Conservation (phyloP, 1,284 basidiomycete species). For the Microbotryum scabiosae region DNA sequence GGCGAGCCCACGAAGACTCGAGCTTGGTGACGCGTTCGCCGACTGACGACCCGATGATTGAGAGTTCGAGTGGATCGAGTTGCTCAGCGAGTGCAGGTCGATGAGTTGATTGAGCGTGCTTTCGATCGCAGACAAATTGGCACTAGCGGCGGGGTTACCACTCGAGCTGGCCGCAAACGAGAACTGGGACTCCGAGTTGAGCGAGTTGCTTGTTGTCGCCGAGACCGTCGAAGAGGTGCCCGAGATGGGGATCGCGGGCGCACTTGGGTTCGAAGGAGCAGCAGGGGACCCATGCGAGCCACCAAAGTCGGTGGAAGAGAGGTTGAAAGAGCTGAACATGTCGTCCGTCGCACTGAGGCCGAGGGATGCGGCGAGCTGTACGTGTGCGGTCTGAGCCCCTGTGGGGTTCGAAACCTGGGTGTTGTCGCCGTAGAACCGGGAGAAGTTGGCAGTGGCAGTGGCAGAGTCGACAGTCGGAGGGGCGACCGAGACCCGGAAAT, state of each 20-base stretch:
- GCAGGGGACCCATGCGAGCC: not conserved
- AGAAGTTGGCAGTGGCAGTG: constrained; percentile 22
- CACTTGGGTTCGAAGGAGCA: not conserved
- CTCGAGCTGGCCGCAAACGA: not conserved
- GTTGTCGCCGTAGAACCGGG: constrained; percentile 25
- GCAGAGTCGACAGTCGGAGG: constrained; percentile 21
- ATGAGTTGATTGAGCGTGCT: constrained; percentile 32
- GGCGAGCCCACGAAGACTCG: not conserved
- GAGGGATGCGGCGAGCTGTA: constrained; percentile 22
- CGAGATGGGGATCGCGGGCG: not conserved
- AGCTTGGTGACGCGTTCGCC: not conserved
- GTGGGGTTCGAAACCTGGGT: not conserved
- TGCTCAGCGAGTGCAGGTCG: constrained; percentile 25
- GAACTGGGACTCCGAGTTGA: not conserved
- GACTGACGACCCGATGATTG: not conserved
- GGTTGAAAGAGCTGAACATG: constrained; percentile 12
- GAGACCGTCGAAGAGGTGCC: not conserved
- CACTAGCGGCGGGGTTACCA: constrained; percentile 6
- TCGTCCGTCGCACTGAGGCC: constrained; percentile 22
- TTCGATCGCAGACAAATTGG: constrained; percentile 30
- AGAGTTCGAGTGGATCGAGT: not conserved
- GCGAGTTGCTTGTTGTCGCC: constrained; percentile 3
- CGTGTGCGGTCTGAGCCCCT: constrained; percentile 1
- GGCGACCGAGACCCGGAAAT: constrained; percentile 21
- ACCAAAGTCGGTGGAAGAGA: constrained; percentile 7